phyloP scores from a whole-genome alignment of 768 basidiomycete genomes.

The Phylloporus arenicola region DNA sequence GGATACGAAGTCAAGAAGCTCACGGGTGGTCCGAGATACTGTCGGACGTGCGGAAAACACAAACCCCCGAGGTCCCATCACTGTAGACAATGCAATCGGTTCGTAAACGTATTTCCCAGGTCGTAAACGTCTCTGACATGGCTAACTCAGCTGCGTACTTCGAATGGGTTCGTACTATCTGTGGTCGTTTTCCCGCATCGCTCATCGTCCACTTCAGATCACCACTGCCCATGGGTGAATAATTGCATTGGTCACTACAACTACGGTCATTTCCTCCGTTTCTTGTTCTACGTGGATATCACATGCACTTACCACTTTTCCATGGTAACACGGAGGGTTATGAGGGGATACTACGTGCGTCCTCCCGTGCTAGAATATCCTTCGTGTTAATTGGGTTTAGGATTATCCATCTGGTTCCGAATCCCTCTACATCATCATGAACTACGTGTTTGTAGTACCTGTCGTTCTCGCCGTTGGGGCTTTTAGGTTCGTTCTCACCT shows the following conservation, averaged over 20 bases:
- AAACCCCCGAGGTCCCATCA: constrained; percentile 93
- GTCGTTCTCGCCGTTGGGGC: constrained; percentile 83
- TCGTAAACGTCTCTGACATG: constrained; percentile 1
- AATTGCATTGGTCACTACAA: constrained; percentile 95
- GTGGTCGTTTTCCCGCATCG: background rate
- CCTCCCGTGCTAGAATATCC: background rate
- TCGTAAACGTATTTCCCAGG: constrained; percentile 23
- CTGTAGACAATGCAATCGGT: constrained; percentile 83
- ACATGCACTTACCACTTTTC: constrained; percentile 80
- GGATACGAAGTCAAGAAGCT: constrained; percentile 89
- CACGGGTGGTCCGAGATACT: constrained; percentile 78
- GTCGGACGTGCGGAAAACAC: constrained; percentile 77
- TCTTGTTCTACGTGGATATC: constrained; percentile 89
- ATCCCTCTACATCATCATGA: constrained; percentile 81
- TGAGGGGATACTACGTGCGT: constrained; percentile 52
- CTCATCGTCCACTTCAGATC: constrained; percentile 45
- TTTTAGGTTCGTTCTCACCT: constrained; percentile 59
- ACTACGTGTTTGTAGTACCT: constrained; percentile 80
- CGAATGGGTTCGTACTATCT: constrained; percentile 66
- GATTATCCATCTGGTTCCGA: constrained; percentile 63
- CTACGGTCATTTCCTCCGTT: constrained; percentile 84
- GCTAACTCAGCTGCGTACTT: constrained; percentile 60
- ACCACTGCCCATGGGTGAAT: constrained; percentile 90
- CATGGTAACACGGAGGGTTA: constrained; percentile 73
- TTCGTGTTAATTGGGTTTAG: constrained; percentile 34